Evolutionary conservation across 345 rosid species (phyloP), one percentile per base, ranked within the genome.

Genomic region (Kernera saxatilis): DNA sequence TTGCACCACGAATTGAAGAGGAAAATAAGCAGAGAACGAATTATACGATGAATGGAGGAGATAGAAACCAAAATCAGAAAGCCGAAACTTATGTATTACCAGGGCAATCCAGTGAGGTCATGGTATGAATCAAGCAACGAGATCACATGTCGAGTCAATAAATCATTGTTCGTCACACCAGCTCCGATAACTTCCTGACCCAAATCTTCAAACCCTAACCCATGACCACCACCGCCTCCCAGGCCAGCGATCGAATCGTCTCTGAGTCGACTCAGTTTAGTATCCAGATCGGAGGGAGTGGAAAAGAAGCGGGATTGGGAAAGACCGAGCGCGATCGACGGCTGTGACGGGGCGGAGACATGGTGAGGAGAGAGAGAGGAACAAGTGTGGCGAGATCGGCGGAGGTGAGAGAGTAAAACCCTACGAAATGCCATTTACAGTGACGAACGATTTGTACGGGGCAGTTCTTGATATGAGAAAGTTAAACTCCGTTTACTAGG

Each of bases 61-160:
- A 35, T 7, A 36, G 11, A 58, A 11, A 5, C 37, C 40, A 35
- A 40, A 35, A 40, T 26, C 8, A 39, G 10, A 40, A 56, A 44
- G 13, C 57, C 35, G 52, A 41, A 26, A 15, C 15, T 44, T 44
- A 6, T 36, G 53, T 15, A 7, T 30, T 57, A 90, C 97, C 98
- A 93, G 62, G 98, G 96, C 52, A 90, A 78, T 63, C 97, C 93
- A 63, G 92, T 82, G 79, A 86, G 51, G 62, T 86, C 84, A 77
- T 90, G 97, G 70, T 67, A 93, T 1, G 78, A 74, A 75, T 93
- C 96, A 9, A 93, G 90, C 73, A 90, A 59, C 27, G 88, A 84
- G 59, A 83, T 71, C 57, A 87, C 72, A 26, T 78, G 80, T 8
- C 70, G 76, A 53, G 86, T 83, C 0, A 88, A 88, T 39, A 80